Evolutionary conservation across 495 filamentous ascomycete species (phyloP).

Genomic region (Rhizodiscina lignyota): DNA sequence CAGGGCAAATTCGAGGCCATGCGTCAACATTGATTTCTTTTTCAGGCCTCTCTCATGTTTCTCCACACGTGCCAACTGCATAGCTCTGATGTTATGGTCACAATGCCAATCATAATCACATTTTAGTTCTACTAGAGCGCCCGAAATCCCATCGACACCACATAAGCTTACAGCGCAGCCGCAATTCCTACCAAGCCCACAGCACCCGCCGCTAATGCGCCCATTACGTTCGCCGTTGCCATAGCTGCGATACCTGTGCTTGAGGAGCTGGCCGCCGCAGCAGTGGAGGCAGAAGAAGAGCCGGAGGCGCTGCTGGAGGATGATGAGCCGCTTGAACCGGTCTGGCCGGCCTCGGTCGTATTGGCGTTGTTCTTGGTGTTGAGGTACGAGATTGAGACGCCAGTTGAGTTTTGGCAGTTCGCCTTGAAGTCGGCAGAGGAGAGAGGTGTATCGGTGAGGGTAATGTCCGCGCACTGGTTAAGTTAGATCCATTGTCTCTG

Average conservation of each 20-base stretch:
- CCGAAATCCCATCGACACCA: too few species aligned
- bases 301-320: constrained; percentile 1
- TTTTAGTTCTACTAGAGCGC: too few species aligned
- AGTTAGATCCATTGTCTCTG: too few species aligned
- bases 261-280: background rate
- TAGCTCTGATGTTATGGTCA: too few species aligned
- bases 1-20: too few species aligned
- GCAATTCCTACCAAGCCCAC: constrained; percentile 6
- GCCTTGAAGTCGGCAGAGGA: constrained; percentile 23
- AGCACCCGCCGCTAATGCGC: constrained; percentile 8
- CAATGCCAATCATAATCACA: too few species aligned
- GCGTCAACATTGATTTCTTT: too few species aligned
- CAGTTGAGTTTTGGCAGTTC: constrained; percentile 36
- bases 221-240: constrained; percentile 2
- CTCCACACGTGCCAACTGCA: too few species aligned
- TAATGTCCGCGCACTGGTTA: constrained; percentile 44
- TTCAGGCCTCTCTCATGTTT: too few species aligned
- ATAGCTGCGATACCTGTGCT: constrained; percentile 4
- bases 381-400: constrained; percentile 22
- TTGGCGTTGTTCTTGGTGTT: constrained; percentile 10
- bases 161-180: background rate
- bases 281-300: constrained; percentile 1
- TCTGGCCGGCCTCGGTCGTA: background rate
- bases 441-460: constrained; percentile 28
- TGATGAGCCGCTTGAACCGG: background rate